Conservation (phyloP, 2,329 filamentous ascomycete genomes). For the Fusarium decemcellulare region DNA sequence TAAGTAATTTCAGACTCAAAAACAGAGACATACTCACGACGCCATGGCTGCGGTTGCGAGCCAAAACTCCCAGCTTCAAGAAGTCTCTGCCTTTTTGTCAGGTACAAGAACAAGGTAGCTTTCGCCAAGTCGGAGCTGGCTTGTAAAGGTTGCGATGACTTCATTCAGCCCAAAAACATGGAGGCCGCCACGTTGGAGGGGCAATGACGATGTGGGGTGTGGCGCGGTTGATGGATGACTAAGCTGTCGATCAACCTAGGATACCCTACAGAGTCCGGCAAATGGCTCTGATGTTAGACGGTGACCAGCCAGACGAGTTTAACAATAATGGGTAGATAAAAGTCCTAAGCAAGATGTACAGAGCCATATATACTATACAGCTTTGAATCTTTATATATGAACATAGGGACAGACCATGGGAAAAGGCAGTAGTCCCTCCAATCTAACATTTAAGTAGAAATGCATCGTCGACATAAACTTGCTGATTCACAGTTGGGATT, state of each 20-base stretch:
- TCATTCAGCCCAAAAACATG: conserved; percentile 34
- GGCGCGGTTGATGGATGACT: conserved; percentile 16
- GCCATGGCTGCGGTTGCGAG: conserved; percentile 42
- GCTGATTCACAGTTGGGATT: too few species aligned
- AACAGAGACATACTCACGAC: conserved; percentile 39
- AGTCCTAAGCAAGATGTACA: too few species aligned
- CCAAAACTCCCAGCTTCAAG: conserved; percentile 11
- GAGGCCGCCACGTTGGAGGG: conserved; percentile 41
- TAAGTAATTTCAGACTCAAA: conserved; percentile 14
- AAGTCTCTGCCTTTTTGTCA: conserved; percentile 5
- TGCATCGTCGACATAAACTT: too few species aligned
- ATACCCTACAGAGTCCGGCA: conserved; percentile 9
- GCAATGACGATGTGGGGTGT: conserved; percentile 39
- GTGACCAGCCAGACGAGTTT: too few species aligned
- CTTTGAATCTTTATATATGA: too few species aligned
- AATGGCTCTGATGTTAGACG: background rate
- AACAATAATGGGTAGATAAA: background rate
- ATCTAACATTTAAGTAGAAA: too few species aligned
- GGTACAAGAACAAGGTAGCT: conserved; percentile 2
- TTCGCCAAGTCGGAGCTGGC: conserved; percentile 8
- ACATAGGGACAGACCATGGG: too few species aligned
- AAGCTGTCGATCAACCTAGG: background rate
- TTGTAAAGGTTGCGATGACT: conserved; percentile 43
- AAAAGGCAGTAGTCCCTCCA: too few species aligned
- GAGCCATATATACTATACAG: too few species aligned